Evolutionary conservation across 2,329 filamentous ascomycete genomes (phyloP).

Genomic region (Aspergillus sp.): DNA sequence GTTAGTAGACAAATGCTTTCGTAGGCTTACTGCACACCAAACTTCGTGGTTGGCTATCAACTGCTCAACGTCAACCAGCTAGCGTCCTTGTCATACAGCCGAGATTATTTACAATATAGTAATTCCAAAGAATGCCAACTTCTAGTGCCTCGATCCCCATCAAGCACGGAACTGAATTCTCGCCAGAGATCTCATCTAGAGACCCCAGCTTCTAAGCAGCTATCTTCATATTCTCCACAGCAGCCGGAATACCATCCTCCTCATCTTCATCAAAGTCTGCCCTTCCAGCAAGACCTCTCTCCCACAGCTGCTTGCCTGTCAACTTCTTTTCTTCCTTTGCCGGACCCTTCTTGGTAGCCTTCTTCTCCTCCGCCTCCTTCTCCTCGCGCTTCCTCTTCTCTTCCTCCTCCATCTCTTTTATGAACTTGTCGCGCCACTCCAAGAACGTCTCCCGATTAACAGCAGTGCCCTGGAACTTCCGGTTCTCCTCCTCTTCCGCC

Average conservation of each 20-base stretch:
- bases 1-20: too few species aligned
- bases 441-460: conserved; percentile 87
- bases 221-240: conserved; percentile 72
- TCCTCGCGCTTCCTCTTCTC: conserved; percentile 68
- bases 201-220: conserved; percentile 49
- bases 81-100: neutral
- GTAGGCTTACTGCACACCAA: too few species aligned
- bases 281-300: conserved; percentile 69
- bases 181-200: conserved; percentile 16
- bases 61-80: neutral
- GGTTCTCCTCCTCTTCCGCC: conserved; percentile 86
- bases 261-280: conserved; percentile 68
- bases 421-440: conserved; percentile 77
- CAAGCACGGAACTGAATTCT: neutral
- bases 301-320: conserved; percentile 76
- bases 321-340: conserved; percentile 68
- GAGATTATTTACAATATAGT: neutral
- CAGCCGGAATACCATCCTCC: conserved; percentile 60
- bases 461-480: conserved; percentile 88
- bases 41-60: too few species aligned
- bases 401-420: conserved; percentile 76
- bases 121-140: neutral
- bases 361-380: conserved; percentile 75
- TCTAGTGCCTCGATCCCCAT: neutral
- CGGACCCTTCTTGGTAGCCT: conserved; percentile 74